Evolutionary conservation across 768 basidiomycete genomes (phyloP).

Genomic region (Amanita exitialis): DNA sequence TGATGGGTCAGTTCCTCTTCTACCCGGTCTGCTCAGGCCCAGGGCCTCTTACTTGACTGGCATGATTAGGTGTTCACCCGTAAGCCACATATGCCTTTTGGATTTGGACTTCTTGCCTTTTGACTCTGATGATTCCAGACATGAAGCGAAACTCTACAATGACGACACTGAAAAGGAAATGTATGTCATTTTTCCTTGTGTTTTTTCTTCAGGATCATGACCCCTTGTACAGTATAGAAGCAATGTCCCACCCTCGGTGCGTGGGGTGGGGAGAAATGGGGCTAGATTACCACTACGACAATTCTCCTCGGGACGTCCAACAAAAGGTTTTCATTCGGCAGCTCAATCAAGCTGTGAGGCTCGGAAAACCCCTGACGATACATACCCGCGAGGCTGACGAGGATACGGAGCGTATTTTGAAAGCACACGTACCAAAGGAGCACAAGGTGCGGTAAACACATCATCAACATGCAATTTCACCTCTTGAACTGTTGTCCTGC

Average conservation of each 20-base stretch:
- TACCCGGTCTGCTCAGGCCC: not conserved
- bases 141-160: constrained; percentile 61
- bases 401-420: constrained; percentile 72
- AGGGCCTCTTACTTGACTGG: not conserved
- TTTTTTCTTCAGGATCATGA: not conserved
- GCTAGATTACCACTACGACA: constrained; percentile 77
- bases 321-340: constrained; percentile 58
- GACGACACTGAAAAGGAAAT: constrained; percentile 61
- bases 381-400: constrained; percentile 83
- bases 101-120: no score
- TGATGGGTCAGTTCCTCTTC: constrained; percentile 48
- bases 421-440: constrained; percentile 61
- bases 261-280: constrained; percentile 90
- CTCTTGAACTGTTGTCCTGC: not conserved
- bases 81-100: constrained; percentile 26
- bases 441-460: constrained; percentile 37
- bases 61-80: constrained; percentile 57
- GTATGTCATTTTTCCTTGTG: constrained; percentile 24
- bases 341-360: constrained; percentile 52
- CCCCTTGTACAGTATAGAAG: constrained; percentile 42
- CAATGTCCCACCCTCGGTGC: constrained; percentile 72
- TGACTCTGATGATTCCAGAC: constrained; percentile 31
- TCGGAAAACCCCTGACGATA: constrained; percentile 74
- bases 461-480: not conserved
- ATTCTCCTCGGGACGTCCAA: constrained; percentile 63